Evolutionary conservation across 1,284 basidiomycete species (phyloP), one percentile per base, ranked within the genome.

Genomic region (Cerrena zonata): DNA sequence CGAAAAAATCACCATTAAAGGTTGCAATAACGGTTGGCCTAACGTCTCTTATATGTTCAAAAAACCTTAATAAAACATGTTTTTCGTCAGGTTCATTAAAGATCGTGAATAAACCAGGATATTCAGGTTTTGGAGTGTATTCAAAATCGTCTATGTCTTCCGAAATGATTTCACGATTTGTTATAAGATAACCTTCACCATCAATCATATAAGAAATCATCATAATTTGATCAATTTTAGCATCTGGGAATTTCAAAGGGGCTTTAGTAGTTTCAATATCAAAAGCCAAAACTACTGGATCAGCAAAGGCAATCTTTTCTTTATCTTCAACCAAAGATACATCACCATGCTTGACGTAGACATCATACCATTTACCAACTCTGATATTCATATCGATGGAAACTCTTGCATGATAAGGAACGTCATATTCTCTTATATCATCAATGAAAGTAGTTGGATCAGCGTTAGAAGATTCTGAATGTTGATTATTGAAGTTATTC

Each of bases 181-280:
- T 98, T 68, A 99, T 98, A 54, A 99, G 80, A 64, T 89, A 99
- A 0, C 96, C 96, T 66, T 98, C 91, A 0, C 92, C 93, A 65
- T 96, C 93, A 30, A 96, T 75, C 92, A 96, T 96, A 70, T 95
- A 96, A 40, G 96, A 99, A 58, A 99, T 99, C 96, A 99, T 99
- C 95, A 99, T 99, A 61, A 99, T 92, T 65, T 96, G 94, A 73
- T 99, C 96, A 21, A 90, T 86, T 11, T 86, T 84, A 58, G 93
- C 89, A 72, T 99, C 96, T 1, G 96, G 96, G 65, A 99, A 99
- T 69, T 99, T 99, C 65, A 99, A 84, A 12, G 96, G 96, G 43
- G 93, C 90, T 71, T 99, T 99, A 1, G 94, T 94, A 24, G 93
- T 96, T 72, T 99, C 96, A 63, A 99, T 99, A 82, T 99, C 96